These are phyloP conservation scores for Cystobasidium ongulense DNA, from an alignment of 768 basidiomycete genomes.

Conservation along the genomic window DNA sequence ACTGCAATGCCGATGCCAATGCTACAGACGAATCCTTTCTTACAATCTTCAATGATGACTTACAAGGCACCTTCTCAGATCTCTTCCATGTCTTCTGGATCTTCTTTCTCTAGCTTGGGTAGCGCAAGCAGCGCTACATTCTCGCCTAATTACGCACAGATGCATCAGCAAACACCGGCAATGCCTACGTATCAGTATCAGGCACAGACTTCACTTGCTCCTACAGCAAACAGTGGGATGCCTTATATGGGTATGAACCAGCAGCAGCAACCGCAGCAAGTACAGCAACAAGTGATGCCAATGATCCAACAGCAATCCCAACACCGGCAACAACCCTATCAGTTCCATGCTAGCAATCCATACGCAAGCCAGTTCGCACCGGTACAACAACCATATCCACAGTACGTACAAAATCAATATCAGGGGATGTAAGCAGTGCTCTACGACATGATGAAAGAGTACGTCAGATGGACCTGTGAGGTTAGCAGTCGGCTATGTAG, in stretches of 20 bases:
- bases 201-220: neutral
- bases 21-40: neutral
- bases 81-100: neutral
- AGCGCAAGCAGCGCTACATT: neutral
- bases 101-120: constrained; percentile 8
- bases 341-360: neutral
- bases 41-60: neutral
- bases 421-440: neutral
- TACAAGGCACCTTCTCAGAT: neutral
- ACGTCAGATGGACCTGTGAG: neutral
- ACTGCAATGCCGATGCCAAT: neutral
- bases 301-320: neutral
- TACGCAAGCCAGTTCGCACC: neutral
- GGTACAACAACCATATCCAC: neutral
- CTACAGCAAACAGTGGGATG: neutral
- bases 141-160: neutral
- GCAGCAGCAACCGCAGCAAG: neutral
- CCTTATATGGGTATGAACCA: neutral
- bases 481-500: neutral
- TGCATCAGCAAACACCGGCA: neutral
- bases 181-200: neutral
- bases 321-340: neutral
- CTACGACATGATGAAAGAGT: neutral
- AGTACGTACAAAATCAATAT: neutral
- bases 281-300: neutral